Base-by-base conservation (phyloP, 257 asterid genomes). In the Rubia yunnanensis region DNA sequence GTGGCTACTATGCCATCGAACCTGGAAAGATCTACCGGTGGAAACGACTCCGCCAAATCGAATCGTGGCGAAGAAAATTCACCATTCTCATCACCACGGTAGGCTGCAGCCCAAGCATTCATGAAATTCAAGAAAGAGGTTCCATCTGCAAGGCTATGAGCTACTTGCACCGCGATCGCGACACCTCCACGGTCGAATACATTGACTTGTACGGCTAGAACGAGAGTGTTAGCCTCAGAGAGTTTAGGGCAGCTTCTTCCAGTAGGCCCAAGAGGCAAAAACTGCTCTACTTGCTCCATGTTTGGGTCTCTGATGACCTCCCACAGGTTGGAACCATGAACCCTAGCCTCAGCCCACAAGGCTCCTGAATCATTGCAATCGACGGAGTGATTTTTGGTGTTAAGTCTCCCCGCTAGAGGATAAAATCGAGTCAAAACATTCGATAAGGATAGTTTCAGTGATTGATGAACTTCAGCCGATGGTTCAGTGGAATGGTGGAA, bases 301-400 rank as follows among this genome's bases (percentile, higher is more conserved):
- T n/a, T 5, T 0, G 75, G 74, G 0, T 76, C 48, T 14, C 26
- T 36, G 20, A 53, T 39, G 6, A 67, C 38, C 18, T 72, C 63
- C 8, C 20, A n/a, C 35, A 77, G 70, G 0, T 56, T 46, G 39
- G 73, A 39, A 10, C 11, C 64, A 20, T 66, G 67, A 22, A 69
- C 79, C 32, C n/a, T 75, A 57, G 78, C 75, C 27, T 77, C 85
- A 13, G 75, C 55, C 13, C 28, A 75, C 55, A 69, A 68, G 8
- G 70, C 80, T 10, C 88, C 88, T 4, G 56, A 70, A 63, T 83
- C 88, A 49, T 73, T 56, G 63, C 88, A 80, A n/a, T 78, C 77
- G 30, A 83, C 22, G 18, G 63, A 54, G 63, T 20, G 55, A 2
- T 35, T 65, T 4, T 68, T 63, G 2, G 30, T 30, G 17, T 38